Evolutionary conservation across 2,329 filamentous ascomycete genomes (phyloP).

Genomic region (Ophiostoma novo-ulmi): DNA sequence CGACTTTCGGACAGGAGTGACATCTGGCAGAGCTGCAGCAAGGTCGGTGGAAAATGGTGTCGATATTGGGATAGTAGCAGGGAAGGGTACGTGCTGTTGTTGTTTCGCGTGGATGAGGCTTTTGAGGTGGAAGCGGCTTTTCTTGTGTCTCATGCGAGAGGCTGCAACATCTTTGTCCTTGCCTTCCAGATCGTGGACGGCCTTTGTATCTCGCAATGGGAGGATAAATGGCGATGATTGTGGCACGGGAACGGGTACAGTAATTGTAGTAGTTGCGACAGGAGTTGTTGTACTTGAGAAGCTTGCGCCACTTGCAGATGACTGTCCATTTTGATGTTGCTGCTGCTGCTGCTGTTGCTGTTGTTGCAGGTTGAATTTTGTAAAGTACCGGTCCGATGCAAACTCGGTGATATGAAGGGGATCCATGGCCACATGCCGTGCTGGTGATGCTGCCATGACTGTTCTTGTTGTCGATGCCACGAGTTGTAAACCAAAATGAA

Average conservation of each 20-base stretch:
- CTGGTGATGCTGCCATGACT: conserved; percentile 27
- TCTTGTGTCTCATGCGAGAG: conserved; percentile 40
- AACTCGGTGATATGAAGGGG: conserved; percentile 61
- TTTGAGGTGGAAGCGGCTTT: conserved; percentile 30
- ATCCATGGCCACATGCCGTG: conserved; percentile 47
- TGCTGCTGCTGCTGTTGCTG: conserved; percentile 39
- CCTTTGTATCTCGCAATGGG: conserved; percentile 42
- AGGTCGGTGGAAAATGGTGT: neutral
- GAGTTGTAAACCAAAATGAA: neutral
- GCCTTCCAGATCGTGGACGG: conserved; percentile 31
- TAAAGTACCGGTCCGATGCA: conserved; percentile 59
- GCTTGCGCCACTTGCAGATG: neutral
- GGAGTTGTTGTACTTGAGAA: conserved; percentile 28
- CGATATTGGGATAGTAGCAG: neutral
- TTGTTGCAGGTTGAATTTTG: conserved; percentile 54
- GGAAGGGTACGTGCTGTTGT: neutral
- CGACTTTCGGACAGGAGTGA: neutral
- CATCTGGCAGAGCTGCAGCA: neutral
- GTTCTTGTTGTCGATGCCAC: neutral
- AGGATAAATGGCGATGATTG: conserved; percentile 46
- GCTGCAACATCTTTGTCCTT: conserved; percentile 21
- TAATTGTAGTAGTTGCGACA: conserved; percentile 29
- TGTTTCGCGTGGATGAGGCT: conserved; percentile 25
- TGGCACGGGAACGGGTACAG: neutral
- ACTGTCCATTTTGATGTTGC: conserved; percentile 6